Base-by-base conservation (phyloP, 768 basidiomycete genomes). In the Lactarius pseudohatsudake region DNA sequence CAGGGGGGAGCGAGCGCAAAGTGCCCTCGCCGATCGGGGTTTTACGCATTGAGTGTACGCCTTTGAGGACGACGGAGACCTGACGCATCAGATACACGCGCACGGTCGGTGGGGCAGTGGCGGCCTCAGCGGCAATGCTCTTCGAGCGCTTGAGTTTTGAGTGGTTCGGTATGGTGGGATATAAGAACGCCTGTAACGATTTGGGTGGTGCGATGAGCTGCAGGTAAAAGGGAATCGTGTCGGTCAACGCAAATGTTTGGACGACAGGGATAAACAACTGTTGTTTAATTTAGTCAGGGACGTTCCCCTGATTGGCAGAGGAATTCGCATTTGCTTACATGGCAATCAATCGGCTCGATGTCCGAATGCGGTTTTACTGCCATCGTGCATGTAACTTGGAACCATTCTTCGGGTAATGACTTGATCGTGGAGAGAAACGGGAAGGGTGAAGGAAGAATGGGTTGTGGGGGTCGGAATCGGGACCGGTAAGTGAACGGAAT, bases 371-470 rank as follows among this genome's bases (percentile, higher is more conserved):
- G 67, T 20, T 79, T 76, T 34, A 78, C 77, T 54, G 79, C 74
- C 70, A 88, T 72, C n/a, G 73, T 73, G 34, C 80, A 79, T 15
- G 77, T 75, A 8, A 80, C 73, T 82, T 88, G 72, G 75, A 79
- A 75, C 86, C 87, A 90, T 72, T 90, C 89, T 72, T 88, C 88
- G 9, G 89, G 88, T 4, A 81, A 77, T 0, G 80, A 77, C 73
- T 89, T 89, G 63, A 90, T 74, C 3, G 83, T 81, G 0, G 83
- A 81, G 66, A 87, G 79, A 72, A 90, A 86, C 30, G 80, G 75
- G 0, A 80, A 76, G 15, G 76, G 76, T 4, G 66, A 71, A 1
- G 79, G 74, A 15, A 85, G 72, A 45, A 87, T 83, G 3, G 88
- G 84, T 15, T 82, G 78, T 61, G 79, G 78, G 0, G 89, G 81